Evolutionary conservation across 108 stramenopile species (phyloP), one percentile per base, ranked within the genome.

Genomic region (Parmales sp.): DNA sequence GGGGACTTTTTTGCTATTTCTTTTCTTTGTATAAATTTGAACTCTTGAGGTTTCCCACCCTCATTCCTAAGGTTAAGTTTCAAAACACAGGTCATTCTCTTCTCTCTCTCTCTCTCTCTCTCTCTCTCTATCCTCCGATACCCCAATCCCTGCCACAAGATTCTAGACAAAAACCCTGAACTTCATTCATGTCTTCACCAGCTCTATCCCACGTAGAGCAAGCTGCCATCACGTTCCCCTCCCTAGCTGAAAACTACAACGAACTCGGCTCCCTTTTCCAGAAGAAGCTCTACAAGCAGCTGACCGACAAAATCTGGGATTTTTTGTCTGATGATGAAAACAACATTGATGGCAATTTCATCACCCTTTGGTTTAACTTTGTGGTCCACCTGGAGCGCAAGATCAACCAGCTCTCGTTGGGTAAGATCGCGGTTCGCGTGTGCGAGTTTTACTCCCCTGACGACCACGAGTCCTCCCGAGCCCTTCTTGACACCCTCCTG

Each of bases 211-310:
- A n/a, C n/a, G n/a, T n/a, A n/a, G n/a, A n/a, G n/a, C n/a, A n/a
- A n/a, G n/a, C n/a, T n/a, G n/a, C n/a, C n/a, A n/a, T n/a, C n/a
- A n/a, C n/a, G n/a, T n/a, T n/a, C 68, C 89, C 89, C 4, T 91
- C 91, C 63, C 76, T 92, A 48, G 88, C 87, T 28, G 88, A 83
- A 31, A 75, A 80, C 66, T 95, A 91, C 80, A 67, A 79, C 38
- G 70, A 74, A 22, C 76, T 97, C 51, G 77, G 76, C 36, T 64
- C 65, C 36, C 79, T 87, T 23, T 85, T 75, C 69, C 65, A 73
- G 41, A 69, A 78, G 67, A 98, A 94, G 83, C 77, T 96, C 28
- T 98, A 93, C 93, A 95, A 98, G 78, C 94, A 98, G 81, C 80
- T 95, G 65, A 94, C 95, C 5, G 67, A 90, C 68, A 63, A 63